These are phyloP conservation scores for Simmondsia chinensis DNA, from an alignment of 148 eudicot genomes.

Conservation along the genomic window DNA sequence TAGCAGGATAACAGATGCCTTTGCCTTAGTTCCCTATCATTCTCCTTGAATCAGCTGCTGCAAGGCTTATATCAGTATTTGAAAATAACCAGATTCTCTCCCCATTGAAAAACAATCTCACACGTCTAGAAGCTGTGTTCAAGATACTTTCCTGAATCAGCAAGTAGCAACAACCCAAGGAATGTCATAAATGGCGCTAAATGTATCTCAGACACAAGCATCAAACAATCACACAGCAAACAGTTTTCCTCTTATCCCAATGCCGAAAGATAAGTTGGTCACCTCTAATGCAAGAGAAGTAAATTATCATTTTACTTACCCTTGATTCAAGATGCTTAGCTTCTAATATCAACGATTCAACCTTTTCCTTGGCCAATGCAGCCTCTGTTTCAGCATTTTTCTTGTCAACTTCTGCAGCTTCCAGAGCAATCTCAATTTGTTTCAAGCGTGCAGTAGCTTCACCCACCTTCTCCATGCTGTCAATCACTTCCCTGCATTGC, in stretches of 20 bases:
- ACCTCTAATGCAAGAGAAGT: neutral
- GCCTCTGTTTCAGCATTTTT: conserved; percentile 67
- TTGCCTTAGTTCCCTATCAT: no score
- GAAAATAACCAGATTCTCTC: no score
- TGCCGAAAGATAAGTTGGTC: neutral
- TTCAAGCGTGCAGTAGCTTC: conserved; percentile 59
- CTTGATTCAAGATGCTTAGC: conserved; percentile 44
- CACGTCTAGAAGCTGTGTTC: no score
- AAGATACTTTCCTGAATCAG: no score
- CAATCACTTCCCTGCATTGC: conserved; percentile 68
- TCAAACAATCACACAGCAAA: no score
- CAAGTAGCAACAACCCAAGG: no score
- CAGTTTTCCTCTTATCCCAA: neutral
- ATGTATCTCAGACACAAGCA: no score
- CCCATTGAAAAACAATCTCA: no score
- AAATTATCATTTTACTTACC: conserved; percentile 32
- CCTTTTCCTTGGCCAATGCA: conserved; percentile 44
- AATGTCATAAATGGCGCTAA: no score
- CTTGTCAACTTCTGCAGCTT: conserved; percentile 53
- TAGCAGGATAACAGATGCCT: no score
- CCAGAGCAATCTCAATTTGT: conserved; percentile 63
- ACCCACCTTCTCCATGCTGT: conserved; percentile 64
- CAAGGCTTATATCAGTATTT: no score
- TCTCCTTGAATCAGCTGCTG: no score
- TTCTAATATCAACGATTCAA: conserved; percentile 47